Base-by-base conservation (phyloP, 768 basidiomycete species). In the Boletus coccyginus region DNA sequence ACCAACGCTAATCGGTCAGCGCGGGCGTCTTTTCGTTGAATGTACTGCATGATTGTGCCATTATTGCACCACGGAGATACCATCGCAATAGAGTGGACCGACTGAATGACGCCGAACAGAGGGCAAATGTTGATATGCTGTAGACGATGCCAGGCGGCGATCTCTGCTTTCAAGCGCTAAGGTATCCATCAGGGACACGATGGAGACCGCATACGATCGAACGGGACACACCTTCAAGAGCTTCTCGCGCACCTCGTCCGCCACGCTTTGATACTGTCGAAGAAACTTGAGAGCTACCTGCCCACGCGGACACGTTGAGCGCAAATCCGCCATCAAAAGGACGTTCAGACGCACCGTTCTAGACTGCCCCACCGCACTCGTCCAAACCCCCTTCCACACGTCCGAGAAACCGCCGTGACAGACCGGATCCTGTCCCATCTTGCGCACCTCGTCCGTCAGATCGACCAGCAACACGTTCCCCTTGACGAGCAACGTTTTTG, bases 31-130 rank as follows among this genome's bases (percentile, higher is more conserved):
- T 70, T 60, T 46, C 64, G 67, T 53, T 73, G 75, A 56, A 85
- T 67, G 62, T 83, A 86, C 24, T 77, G 68, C 51, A 72, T 74
- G 51, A 86, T 72, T 9, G 79, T 82, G 10, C 85, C 84, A 49
- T 85, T 83, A 36, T 77, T 74, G 62, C 82, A 85, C 83, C 84
- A 87, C 5, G 80, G 79, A 6, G 85, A 85, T 0, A 86, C 82
- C 82, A 86, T 85, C 17, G 79, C 84, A 29, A 86, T 74, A 46
- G 80, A 79, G 35, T 76, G 73, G 31, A 73, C 69, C 6, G 75
- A 74, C 60, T 81, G 81, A 16, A 82, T 68, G 53, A 86, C 76
- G 3, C 85, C 85, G 52, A 78, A 81, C 29, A 86, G 67, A 42
- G 78, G 79, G 38, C 78, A 78, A 45, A 86, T 74, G 55, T 86